These are phyloP conservation scores for Coemansia umbellata DNA, from an alignment of 192 early-diverging fungal species.

Conservation along the genomic window DNA sequence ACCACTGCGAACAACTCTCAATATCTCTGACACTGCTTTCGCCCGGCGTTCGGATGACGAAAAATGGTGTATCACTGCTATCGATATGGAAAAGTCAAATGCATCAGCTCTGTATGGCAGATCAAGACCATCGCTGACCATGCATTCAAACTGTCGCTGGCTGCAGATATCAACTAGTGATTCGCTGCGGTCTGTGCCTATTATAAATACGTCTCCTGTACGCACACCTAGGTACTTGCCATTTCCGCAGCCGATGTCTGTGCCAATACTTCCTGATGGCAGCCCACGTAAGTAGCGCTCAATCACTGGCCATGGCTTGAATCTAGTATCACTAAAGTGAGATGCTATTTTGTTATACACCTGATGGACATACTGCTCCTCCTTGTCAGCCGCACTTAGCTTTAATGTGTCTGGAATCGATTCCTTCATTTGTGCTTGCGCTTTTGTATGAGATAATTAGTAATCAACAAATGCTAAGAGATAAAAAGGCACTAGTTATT, in stretches of 20 bases:
- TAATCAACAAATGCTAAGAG: not conserved
- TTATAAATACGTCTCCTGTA: conserved; percentile 60
- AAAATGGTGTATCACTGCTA: conserved; percentile 95
- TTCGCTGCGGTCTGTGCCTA: conserved; percentile 82
- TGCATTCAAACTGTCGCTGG: conserved; percentile 71
- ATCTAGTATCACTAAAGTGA: conserved; percentile 93
- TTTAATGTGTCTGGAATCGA: conserved; percentile 34
- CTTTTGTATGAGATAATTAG: too few relatives aligned
- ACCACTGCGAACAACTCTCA: conserved; percentile 67
- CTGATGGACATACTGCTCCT: conserved; percentile 79
- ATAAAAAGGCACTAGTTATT: too few relatives aligned
- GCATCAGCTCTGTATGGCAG: conserved; percentile 66
- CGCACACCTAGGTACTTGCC: conserved; percentile 96
- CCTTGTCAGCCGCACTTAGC: conserved; percentile 48
- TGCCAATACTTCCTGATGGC: conserved; percentile 71
- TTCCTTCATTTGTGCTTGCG: conserved; percentile 31
- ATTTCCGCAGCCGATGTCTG: conserved; percentile 96
- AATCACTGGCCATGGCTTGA: conserved; percentile 99
- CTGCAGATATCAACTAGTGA: conserved; percentile 73
- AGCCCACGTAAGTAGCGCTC: conserved; percentile 69
- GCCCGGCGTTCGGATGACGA: conserved; percentile 69
- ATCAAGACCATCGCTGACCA: conserved; percentile 75
- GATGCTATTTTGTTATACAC: conserved; percentile 91
- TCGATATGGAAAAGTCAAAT: conserved; percentile 94
- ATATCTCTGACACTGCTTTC: conserved; percentile 70